These are phyloP conservation scores for Geotrichum aggregatum DNA, from an alignment of 1,139 yeast species.

Conservation along the genomic window DNA sequence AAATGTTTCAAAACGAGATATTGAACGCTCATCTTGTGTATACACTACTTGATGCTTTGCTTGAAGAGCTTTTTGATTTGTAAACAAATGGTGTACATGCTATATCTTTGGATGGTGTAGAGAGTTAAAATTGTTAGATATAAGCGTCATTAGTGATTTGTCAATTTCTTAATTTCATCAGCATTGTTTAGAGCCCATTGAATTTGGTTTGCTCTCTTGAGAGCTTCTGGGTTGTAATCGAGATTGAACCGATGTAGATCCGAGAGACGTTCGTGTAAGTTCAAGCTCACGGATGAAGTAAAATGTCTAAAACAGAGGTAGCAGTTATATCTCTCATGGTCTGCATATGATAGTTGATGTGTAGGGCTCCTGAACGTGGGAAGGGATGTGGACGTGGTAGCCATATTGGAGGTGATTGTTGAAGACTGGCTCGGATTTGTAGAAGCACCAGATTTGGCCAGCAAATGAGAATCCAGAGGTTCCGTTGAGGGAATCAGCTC, in stretches of 20 bases:
- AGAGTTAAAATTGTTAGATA: too few relatives aligned
- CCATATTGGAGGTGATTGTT: too few relatives aligned
- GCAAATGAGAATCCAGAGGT: not conserved
- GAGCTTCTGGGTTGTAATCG: not conserved
- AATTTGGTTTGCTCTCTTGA: not conserved
- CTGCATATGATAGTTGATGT: constrained; percentile 12
- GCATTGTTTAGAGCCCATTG: not conserved
- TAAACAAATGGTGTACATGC: not conserved
- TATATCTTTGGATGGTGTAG: not conserved
- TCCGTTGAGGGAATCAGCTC: constrained; percentile 1
- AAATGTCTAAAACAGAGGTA: constrained; percentile 16
- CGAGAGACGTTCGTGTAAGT: constrained; percentile 15
- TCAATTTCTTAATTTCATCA: too few relatives aligned
- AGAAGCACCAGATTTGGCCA: not conserved
- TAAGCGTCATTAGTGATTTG: too few relatives aligned
- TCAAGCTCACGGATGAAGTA: constrained; percentile 15
- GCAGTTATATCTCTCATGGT: constrained; percentile 15
- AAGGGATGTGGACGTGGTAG: too few relatives aligned
- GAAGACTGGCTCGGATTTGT: too few relatives aligned
- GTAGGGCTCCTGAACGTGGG: not conserved
- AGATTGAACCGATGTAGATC: constrained; percentile 11
- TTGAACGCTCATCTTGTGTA: constrained; percentile 63
- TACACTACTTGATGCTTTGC: constrained; percentile 51
- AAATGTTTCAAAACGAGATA: constrained; percentile 68
- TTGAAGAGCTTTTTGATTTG: constrained; percentile 42